Percentiles rank a stretch among this genome's conserved stretches.
These are phyloP conservation scores for Yamadazyma dendronema DNA, from an alignment of 1,139 yeast genomes.

Conservation along the genomic window DNA sequence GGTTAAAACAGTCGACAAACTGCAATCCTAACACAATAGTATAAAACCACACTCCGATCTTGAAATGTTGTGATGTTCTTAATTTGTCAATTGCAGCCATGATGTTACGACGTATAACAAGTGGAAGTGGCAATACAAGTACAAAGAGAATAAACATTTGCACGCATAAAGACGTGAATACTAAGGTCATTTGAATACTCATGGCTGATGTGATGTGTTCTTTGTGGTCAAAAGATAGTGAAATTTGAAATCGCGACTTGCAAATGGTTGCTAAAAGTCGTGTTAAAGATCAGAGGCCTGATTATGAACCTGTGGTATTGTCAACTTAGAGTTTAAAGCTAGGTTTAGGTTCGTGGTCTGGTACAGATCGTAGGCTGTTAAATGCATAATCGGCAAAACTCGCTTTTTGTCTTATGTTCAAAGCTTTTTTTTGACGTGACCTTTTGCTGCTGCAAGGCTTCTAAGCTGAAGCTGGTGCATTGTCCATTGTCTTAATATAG, in stretches of 20 bases:
- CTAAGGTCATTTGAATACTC: slow-evolving; percentile 48
- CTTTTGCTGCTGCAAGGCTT: no score
- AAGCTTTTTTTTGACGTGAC: no score
- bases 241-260: background rate
- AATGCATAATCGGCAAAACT: no score
- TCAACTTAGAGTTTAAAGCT: no score
- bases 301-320: no score
- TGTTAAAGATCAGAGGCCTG: slow-evolving; percentile 39
- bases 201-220: slow-evolving; percentile 21
- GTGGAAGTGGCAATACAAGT: slow-evolving; percentile 64
- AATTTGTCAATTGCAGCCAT: slow-evolving; percentile 37
- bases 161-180: slow-evolving; percentile 43
- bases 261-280: background rate
- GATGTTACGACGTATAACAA: slow-evolving; percentile 45
- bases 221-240: background rate
- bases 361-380: no score
- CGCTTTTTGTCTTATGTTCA: no score
- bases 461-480: no score
- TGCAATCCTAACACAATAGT: slow-evolving; percentile 49
- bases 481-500: no score
- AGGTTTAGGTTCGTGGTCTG: no score
- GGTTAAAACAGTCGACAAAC: slow-evolving; percentile 58
- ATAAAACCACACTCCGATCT: slow-evolving; percentile 48
- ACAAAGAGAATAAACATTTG: slow-evolving; percentile 56
- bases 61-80: slow-evolving; percentile 43